Evolutionary conservation across 805 yeast species (phyloP), one percentile per base, ranked within the genome.

Genomic region (Candida bentonensis): DNA sequence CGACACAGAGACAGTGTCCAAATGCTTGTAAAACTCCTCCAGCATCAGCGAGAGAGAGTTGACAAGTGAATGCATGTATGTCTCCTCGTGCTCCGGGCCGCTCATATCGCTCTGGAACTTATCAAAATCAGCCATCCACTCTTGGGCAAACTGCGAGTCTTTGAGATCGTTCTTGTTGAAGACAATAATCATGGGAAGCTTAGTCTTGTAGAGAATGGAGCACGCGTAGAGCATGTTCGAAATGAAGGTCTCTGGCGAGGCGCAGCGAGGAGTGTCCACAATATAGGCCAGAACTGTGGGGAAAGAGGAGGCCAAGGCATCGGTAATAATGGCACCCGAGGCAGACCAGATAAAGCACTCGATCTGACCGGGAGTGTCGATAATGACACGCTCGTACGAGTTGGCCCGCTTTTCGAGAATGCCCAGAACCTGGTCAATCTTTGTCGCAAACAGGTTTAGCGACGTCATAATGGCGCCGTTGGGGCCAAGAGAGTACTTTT

Each of bases 321-420:
- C 98, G 0, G 97, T 89, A 47, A 92, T 82, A 49, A 92, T 92
- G 21, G 96, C 75, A 11, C 99, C 99, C 21, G 95, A 83, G 0
- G 98, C 98, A 40, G 94, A 80, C 98, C 99, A 92, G 39, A 92
- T 87, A 61, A 92, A 92, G 66, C 96, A 88, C 63, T 92, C 99
- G 49, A 92, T 92, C 64, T 92, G 99, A 11, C 99, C 99, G 0
- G 99, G 99, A 1, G 99, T 92, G 64, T 92, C 99, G 42, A 89
- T 76, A 28, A 92, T 79, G 51, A 88, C 83, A 60, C 87, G 81
- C 20, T 76, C 62, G 51, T 70, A 70, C 44, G 65, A 61, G 15
- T 50, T 53, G 1, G 78, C 66, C 52, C 89, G 76, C 57, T 87
- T 86, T 56, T 87, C 95, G 20, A 89, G 82, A 30, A 92, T 67